phyloP scores from a whole-genome alignment of 1,284 basidiomycete genomes.

The Pseudozyma pruni region DNA sequence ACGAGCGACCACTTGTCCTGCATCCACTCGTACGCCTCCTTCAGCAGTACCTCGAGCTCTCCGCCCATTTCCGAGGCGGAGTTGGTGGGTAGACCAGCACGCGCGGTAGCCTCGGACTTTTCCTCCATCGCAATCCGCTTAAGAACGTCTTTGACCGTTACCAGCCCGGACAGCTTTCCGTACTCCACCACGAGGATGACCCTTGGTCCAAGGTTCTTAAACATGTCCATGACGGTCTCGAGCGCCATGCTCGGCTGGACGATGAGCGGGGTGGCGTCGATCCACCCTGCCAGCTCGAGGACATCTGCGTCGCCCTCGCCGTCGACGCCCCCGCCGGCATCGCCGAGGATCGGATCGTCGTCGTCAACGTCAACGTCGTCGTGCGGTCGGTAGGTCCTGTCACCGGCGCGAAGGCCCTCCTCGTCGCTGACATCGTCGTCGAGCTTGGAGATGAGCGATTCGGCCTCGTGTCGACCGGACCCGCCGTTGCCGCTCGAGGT shows the following conservation, averaged over 20 bases:
- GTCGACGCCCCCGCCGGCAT: constrained; percentile 48
- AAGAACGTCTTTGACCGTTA: constrained; percentile 95
- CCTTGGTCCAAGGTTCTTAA: constrained; percentile 76
- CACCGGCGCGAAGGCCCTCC: too few species aligned
- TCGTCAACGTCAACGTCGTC: constrained; percentile 4
- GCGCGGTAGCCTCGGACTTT: constrained; percentile 38
- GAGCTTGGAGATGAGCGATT: constrained; percentile 37
- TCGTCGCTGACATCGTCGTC: constrained; percentile 20
- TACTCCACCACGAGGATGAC: constrained; percentile 87
- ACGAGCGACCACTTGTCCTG: constrained; percentile 16
- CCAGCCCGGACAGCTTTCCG: constrained; percentile 83
- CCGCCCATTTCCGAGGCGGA: constrained; percentile 14
- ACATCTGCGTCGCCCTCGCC: constrained; percentile 50
- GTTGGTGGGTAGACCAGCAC: constrained; percentile 9
- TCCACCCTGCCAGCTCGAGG: constrained; percentile 59
- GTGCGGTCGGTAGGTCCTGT: neutral
- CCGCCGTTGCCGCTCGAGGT: constrained; percentile 14
- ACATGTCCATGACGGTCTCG: constrained; percentile 87
- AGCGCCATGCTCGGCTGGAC: constrained; percentile 92
- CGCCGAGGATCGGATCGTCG: constrained; percentile 36
- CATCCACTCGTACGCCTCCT: constrained; percentile 45
- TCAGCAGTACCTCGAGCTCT: constrained; percentile 51
- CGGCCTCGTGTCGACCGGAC: constrained; percentile 22
- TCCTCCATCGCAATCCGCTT: constrained; percentile 62
- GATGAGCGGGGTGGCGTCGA: constrained; percentile 83